Conservation (phyloP, 345 rosid species). For the Ceriops decandra region DNA sequence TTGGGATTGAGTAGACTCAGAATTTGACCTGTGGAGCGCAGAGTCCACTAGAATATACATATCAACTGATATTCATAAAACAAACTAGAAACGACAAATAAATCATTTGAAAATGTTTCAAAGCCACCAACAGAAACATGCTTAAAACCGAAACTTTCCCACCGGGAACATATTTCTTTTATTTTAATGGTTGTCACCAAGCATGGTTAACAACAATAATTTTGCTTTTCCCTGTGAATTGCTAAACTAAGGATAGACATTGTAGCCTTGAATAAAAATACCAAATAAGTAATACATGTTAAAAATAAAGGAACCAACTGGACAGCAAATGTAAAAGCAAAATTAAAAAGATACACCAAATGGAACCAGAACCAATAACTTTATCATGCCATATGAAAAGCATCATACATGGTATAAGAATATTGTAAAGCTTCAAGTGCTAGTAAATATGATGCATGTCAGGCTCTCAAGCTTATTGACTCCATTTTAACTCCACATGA, state of each 20-base stretch:
- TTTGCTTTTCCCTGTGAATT: background rate
- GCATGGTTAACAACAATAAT: background rate
- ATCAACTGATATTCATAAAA: background rate
- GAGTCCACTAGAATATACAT: background rate
- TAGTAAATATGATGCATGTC: no score
- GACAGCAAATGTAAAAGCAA: no score
- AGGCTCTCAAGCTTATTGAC: no score
- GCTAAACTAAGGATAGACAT: constrained; percentile 4
- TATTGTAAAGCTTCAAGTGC: background rate
- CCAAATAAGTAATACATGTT: background rate
- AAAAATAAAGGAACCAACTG: background rate
- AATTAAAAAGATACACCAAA: background rate
- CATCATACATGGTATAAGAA: background rate
- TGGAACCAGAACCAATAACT: background rate
- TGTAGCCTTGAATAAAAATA: background rate
- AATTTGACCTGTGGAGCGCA: constrained; percentile 45
- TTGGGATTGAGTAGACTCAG: constrained; percentile 38
- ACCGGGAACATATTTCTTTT: no score
- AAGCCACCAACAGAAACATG: background rate
- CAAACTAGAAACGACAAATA: background rate
- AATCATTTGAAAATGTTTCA: background rate
- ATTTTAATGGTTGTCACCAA: background rate
- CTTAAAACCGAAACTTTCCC: no score
- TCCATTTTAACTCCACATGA: no score
- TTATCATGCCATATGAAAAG: background rate